Evolutionary conservation across 768 basidiomycete genomes (phyloP).

Genomic region (Cubamyces sp.): DNA sequence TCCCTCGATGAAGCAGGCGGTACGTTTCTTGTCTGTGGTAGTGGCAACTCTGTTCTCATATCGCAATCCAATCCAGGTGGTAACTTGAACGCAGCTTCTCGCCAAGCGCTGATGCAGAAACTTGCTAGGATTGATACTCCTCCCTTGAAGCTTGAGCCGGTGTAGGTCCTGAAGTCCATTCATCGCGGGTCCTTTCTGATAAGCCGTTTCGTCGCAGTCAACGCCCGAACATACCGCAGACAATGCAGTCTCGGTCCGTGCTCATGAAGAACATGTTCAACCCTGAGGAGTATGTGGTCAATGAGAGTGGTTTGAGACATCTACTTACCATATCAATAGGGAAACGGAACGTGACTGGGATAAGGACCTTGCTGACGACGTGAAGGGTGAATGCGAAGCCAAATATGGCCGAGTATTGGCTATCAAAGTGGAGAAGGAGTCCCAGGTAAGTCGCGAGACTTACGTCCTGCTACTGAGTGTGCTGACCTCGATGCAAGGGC

Average conservation of each 20-base stretch:
- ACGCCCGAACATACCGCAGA: conserved; percentile 79
- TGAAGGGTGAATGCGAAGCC: conserved; percentile 89
- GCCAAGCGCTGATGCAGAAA: conserved; percentile 99
- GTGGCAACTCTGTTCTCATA: neutral
- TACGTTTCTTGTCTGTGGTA: conserved; percentile 36
- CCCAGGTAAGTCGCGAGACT: conserved; percentile 63
- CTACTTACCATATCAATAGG: conserved; percentile 44
- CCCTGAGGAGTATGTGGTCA: conserved; percentile 43
- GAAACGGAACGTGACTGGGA: conserved; percentile 98
- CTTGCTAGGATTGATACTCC: conserved; percentile 91
- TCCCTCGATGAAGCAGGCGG: conserved; percentile 90
- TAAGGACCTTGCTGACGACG: conserved; percentile 93
- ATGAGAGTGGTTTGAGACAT: neutral
- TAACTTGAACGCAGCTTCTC: conserved; percentile 97
- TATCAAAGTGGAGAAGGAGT: conserved; percentile 94
- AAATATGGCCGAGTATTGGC: conserved; percentile 88
- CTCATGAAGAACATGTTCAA: conserved; percentile 95
- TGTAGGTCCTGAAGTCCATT: conserved; percentile 49
- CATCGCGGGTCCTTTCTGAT: conserved; percentile 18
- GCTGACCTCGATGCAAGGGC: conserved; percentile 56
- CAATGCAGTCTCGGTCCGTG: conserved; percentile 89
- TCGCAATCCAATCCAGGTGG: conserved; percentile 57
- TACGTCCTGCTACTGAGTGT: neutral
- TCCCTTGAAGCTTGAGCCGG: conserved; percentile 56
- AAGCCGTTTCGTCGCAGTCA: conserved; percentile 45